Conservation (phyloP, 257 asterid species). For the Prunella vulgaris region DNA sequence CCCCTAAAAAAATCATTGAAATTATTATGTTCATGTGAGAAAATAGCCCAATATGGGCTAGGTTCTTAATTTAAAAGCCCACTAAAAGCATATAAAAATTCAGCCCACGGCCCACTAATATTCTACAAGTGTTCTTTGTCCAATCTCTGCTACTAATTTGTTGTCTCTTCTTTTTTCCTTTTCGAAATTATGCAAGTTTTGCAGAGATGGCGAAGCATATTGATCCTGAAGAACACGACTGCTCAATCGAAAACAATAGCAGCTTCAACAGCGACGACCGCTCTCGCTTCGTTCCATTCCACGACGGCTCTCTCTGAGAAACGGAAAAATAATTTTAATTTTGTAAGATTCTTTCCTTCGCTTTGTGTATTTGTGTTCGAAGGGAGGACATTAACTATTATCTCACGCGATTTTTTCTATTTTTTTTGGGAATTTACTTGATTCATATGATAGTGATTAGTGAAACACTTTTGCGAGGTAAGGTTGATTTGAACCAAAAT, state of each 20-base stretch:
- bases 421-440: not conserved
- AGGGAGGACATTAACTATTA: not conserved
- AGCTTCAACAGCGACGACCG: slow-evolving; percentile 17
- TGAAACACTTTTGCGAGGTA: not conserved
- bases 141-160: too few species aligned
- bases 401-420: not conserved
- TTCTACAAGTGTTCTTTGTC: too few species aligned
- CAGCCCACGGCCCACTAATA: too few species aligned
- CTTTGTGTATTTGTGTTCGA: not conserved
- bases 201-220: slow-evolving; percentile 51
- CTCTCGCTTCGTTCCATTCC: slow-evolving; percentile 52
- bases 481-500: not conserved
- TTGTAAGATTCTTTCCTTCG: slow-evolving; percentile 33
- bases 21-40: too few species aligned
- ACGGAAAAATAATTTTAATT: slow-evolving; percentile 49
- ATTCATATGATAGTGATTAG: not conserved
- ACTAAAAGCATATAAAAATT: too few species aligned
- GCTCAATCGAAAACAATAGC: slow-evolving; percentile 36
- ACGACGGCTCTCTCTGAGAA: slow-evolving; percentile 34
- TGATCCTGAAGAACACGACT: slow-evolving; percentile 36
- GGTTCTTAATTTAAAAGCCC: too few species aligned
- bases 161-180: too few species aligned
- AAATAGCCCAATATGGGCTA: too few species aligned
- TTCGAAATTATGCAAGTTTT: slow-evolving; percentile 44
- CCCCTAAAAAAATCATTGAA: too few species aligned